Base-by-base conservation (phyloP, 768 basidiomycete species). In the Pulveroboletus frians region DNA sequence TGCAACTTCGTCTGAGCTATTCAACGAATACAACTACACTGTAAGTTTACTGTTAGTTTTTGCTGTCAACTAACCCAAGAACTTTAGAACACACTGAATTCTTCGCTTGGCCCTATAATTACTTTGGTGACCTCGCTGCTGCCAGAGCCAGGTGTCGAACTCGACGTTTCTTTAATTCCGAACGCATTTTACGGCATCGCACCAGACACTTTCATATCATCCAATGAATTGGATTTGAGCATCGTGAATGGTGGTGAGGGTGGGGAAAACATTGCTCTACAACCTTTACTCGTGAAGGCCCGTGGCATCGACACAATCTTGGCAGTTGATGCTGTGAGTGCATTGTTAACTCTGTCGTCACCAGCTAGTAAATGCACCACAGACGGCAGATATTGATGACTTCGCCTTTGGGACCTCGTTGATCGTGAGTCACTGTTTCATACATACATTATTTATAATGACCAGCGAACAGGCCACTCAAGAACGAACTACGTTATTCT, bases 271-370 rank as follows among this genome's bases (percentile, higher is more conserved):
- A 62, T 78, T 32, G 77, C 79, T 4, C 27, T 79, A 15, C 74
- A 75, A 42, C 80, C 80, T 2, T 67, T 81, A 34, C 69, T 80
- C 11, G 71, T 77, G 41, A 63, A 71, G 34, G 68, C 68, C 20
- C 73, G 79, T 38, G 64, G 57, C 0, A 56, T 80, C 44, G 80
- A 81, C 50, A 69, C 71, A 7, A 74, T 81, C 55, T 41, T 81
- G 29, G 77, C 76, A 0, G 71, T 80, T 39, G 80, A 81, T 56
- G 70, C 67, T 9, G 60, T 67, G 57, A 47, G 69, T 51, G 1
- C 5, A 4, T 1, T 27, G 2, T 15, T 38, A 7, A 1, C 0
- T 9, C 5, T 39, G 14, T 61, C 17, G 5, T 30, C 2, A 1
- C 11, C 5, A 11, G 13, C 36, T 1, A 18, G 32, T 15, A 38